Evolutionary conservation across 805 yeast species (phyloP), one percentile per base, ranked within the genome.

Genomic region (Suhomyces sp.): DNA sequence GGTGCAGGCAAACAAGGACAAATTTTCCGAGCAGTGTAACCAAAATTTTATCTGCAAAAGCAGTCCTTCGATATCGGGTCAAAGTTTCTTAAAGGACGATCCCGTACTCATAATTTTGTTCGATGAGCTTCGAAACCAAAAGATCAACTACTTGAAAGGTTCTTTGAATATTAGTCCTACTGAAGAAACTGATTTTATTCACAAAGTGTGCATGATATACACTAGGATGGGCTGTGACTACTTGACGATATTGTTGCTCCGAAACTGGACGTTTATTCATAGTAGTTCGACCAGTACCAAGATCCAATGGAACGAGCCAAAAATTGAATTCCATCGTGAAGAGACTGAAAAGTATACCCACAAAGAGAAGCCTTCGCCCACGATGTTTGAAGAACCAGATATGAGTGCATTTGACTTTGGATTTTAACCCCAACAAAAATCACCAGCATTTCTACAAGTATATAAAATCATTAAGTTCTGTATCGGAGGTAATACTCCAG

Each of bases 151-250:
- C 51, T 72, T 79, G 44, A 63, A 74, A 51, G 87, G 85, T 1
- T 75, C 85, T 0, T 59, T 76, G 4, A 72, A 75, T 6, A 66
- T 82, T 8, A 68, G 68, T 25, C 69, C 75, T 1, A 53, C 55
- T 2, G 68, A 67, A 41, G 97, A 93, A 60, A 82, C 80, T 51
- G 72, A 77, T 4, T 84, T 86, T 60, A 78, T 91, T 13, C 60
- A 81, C 10, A 81, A 84, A 55, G 86, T 85, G 6, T 77, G 87
- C 6, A 72, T 78, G 35, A 85, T 90, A 54, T 88, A 90, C 61
- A 77, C 82, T 13, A 75, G 96, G 52, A 89, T 92, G 97, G 98
- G 98, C 0, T 92, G 98, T 69, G 96, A 92, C 60, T 81, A 84
- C 53, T 66, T 93, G 41, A 84, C 91, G 0, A 62, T 88, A 21